Base-by-base conservation (phyloP, 2,329 filamentous ascomycete genomes). In the Talaromyces sp. region DNA sequence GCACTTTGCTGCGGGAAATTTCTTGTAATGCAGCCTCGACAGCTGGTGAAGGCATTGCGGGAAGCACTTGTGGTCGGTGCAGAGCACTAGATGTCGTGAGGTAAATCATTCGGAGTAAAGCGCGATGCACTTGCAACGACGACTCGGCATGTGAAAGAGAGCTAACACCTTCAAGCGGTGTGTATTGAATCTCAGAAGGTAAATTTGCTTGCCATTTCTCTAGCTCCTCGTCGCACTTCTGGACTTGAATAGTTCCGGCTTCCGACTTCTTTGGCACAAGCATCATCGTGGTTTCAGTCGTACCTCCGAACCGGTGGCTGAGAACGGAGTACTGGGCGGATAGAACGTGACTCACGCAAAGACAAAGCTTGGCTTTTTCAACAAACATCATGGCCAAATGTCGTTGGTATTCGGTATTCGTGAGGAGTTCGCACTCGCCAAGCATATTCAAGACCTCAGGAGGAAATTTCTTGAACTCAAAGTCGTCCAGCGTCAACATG, bases 41-140 rank as follows among this genome's bases (percentile, higher is more conserved):
- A 3, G 78, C 79, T 8, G 82, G 81, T 47, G 77, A 77, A 11
- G 89, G 87, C 13, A 87, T 87, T 0, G 89, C 89, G 0, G 93
- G 92, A 47, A 97, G 84, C 66, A 97, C 94, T 69, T 96, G 93
- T 2, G 94, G 94, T 35, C 94, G 88, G 76, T 97, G 93, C 19
- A 98, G 83, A 3, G 94, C 94, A 61, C 92, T 97, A 19, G 96
- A 85, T 0, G 93, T 96, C 1, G 94, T 96, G 76, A 93, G 91
- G 77, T 96, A 97, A 1, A 97, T 88, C 90, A 97, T 96, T 76
- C 96, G 92, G 41, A 98, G 82, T 22, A 97, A 83, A n/a, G 91
- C 91, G 57, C 91, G 87, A 74, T 97, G 92, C 2, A 97, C 79
- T 67, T 85, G 82, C 58, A 89, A 72, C 13, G 82, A 80, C 65